Evolutionary conservation across 129 eudicot genomes (phyloP), one percentile per base, ranked within the genome.

Genomic region (Chrysanthemum lavandulifolium): DNA sequence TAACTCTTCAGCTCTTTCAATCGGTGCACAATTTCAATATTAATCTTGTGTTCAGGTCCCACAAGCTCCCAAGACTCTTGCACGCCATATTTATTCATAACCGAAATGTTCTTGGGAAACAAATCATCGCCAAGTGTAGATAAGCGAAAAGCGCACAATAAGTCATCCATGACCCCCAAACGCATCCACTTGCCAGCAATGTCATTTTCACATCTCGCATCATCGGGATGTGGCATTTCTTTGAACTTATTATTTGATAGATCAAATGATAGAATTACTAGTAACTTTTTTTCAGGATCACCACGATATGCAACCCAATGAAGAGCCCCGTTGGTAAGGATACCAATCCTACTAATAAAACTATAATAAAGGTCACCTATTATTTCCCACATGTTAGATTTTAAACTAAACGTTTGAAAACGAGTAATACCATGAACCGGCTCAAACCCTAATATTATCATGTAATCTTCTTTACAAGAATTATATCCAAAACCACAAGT

Each of bases 401-500:
- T 62, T 50, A 40, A 65, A 40, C 13, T 15, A 14, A 65, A 40
- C 49, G 9, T 50, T 40, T 36, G 69, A 65, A 65, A 36, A 65
- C 69, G 18, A 2, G 69, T 65, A 49, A 14, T 2, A 13, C 10
- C 23, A 10, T 14, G 14, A 65, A 6, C 31, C 0, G 18, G 43
- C 25, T 27, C 36, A 15, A 65, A 43, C 6, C 69, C 69, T 65
- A 65, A 7, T 18, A 65, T 36, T 9, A 65, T 54, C 53, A n/a
- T 43, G 31, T 31, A 65, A 65, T 65, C 69, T 8, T 43, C 29
- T n/a, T 51, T 33, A 9, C 25, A 43, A 40, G 53, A 65, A 40
- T 65, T 50, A 65, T 65, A 65, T 15, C 69, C 69, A 65, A 65
- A 65, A 65, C 52, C 53, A 10, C 53, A 65, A 65, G 13, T 33